Percentiles rank a stretch among this genome's conserved stretches.
phyloP scores from a whole-genome alignment of 371 early-diverging fungal genomes.

The Basidiobolus meristosporus region DNA sequence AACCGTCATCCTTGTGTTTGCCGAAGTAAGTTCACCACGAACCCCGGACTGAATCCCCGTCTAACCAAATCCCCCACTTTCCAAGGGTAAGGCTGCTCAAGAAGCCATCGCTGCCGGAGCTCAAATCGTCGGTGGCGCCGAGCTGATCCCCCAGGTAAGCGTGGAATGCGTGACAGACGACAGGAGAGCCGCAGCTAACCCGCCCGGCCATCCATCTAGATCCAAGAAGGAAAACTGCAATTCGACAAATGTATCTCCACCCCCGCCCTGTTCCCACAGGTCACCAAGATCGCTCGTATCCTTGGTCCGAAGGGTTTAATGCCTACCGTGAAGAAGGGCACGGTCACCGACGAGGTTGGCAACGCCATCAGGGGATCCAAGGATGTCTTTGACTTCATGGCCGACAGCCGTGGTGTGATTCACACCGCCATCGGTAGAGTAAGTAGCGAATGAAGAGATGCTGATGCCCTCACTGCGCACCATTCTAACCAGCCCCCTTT shows the following conservation, averaged over 20 bases:
- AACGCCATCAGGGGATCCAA: slow-evolving; percentile 34
- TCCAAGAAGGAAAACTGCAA: slow-evolving; percentile 35
- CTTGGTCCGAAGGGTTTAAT: slow-evolving; percentile 90
- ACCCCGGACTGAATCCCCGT: neutral
- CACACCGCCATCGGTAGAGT: slow-evolving; percentile 28
- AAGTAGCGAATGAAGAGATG: neutral
- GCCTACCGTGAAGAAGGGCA: slow-evolving; percentile 86
- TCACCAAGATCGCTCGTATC: slow-evolving; percentile 76
- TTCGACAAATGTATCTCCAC: slow-evolving; percentile 79
- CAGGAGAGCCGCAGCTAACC: neutral
- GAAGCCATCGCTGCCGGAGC: slow-evolving; percentile 69
- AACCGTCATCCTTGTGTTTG: slow-evolving; percentile 49
- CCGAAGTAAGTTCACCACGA: slow-evolving; percentile 18
- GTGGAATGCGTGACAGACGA: neutral
- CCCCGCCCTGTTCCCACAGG: slow-evolving; percentile 71
- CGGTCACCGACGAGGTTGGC: slow-evolving; percentile 52
- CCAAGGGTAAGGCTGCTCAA: slow-evolving; percentile 45
- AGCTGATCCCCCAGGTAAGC: slow-evolving; percentile 53
- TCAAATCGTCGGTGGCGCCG: slow-evolving; percentile 71
- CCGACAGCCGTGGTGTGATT: slow-evolving; percentile 49
- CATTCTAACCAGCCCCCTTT: neutral
- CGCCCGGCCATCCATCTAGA: slow-evolving; percentile 2
- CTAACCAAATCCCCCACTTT: neutral
- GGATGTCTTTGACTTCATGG: slow-evolving; percentile 51
- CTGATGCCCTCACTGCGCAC: neutral